These are phyloP conservation scores for Penicillium sp. DNA, from an alignment of 2,329 filamentous ascomycete species.

Conservation along the genomic window DNA sequence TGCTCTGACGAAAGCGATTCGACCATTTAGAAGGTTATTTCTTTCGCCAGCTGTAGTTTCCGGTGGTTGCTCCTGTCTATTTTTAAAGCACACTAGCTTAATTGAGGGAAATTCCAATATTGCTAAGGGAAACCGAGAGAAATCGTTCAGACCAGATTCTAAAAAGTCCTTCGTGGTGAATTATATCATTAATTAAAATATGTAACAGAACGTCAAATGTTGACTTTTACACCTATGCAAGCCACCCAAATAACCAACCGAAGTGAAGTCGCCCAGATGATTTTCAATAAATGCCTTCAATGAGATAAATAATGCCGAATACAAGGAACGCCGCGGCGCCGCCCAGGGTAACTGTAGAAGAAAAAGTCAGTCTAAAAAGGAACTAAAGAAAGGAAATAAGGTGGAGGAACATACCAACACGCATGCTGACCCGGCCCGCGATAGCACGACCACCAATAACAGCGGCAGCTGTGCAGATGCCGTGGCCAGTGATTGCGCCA, in stretches of 20 bases:
- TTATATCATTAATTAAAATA: conserved; percentile 7
- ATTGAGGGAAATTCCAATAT: too few relatives aligned
- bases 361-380: conserved; percentile 28
- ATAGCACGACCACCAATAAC: conserved; percentile 92
- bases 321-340: conserved; percentile 87
- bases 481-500: conserved; percentile 84
- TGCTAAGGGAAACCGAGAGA: too few relatives aligned
- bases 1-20: neutral
- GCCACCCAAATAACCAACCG: conserved; percentile 1
- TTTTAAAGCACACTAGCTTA: too few relatives aligned
- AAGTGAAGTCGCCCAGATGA: conserved; percentile 17
- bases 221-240: conserved; percentile 15
- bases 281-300: conserved; percentile 70
- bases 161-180: neutral
- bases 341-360: conserved; percentile 77
- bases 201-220: neutral
- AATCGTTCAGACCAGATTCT: too few relatives aligned
- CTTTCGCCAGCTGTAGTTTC: neutral
- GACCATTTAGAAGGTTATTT: neutral
- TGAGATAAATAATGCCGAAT: conserved; percentile 89
- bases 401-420: conserved; percentile 75
- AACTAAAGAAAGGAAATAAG: neutral
- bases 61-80: neutral
- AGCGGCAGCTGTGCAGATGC: conserved; percentile 85
- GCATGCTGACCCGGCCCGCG: conserved; percentile 90